Evolutionary conservation across 164 flowering plant species (phyloP).

Genomic region (Hamamelis virginiana): DNA sequence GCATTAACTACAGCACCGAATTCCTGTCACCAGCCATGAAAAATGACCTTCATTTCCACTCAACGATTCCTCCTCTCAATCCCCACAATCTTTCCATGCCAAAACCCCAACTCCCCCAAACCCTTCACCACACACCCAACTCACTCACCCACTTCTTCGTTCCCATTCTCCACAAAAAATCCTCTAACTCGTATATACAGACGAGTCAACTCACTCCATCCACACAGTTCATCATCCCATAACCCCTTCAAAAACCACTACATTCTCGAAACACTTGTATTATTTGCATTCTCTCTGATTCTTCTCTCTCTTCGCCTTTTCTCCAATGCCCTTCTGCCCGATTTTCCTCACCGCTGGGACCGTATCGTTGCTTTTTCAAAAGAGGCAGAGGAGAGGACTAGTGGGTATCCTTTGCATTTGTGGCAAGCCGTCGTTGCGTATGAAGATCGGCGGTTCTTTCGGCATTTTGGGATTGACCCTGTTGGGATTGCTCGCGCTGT

Average conservation of each 20-base stretch:
- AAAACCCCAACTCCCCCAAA: background rate
- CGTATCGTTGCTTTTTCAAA: conserved; percentile 26
- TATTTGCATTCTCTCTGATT: conserved; percentile 14
- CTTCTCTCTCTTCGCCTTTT: conserved; percentile 30
- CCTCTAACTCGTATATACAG: background rate
- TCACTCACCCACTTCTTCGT: background rate
- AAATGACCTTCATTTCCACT: too few species aligned
- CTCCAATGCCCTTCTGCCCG: conserved; percentile 26
- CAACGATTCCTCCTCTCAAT: too few species aligned
- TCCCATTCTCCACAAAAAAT: background rate
- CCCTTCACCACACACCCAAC: background rate
- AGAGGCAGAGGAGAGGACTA: conserved; percentile 25
- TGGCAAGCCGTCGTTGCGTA: conserved; percentile 42
- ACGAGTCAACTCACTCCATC: conserved; percentile 6
- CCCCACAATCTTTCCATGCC: background rate
- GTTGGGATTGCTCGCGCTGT: conserved; percentile 42
- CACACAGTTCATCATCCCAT: background rate
- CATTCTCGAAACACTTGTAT: conserved; percentile 16
- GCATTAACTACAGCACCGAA: too few species aligned
- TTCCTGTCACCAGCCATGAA: too few species aligned
- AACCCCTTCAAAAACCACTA: background rate
- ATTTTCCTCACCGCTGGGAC: conserved; percentile 38
- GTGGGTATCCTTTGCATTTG: conserved; percentile 33
- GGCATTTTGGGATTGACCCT: conserved; percentile 43
- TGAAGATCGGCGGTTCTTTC: conserved; percentile 45